A percentile compares a stretch with the other conserved stretches of the same genome.
These are phyloP conservation scores for Fusarium virguliforme DNA, from an alignment of 2,329 filamentous ascomycete species.

Conservation along the genomic window DNA sequence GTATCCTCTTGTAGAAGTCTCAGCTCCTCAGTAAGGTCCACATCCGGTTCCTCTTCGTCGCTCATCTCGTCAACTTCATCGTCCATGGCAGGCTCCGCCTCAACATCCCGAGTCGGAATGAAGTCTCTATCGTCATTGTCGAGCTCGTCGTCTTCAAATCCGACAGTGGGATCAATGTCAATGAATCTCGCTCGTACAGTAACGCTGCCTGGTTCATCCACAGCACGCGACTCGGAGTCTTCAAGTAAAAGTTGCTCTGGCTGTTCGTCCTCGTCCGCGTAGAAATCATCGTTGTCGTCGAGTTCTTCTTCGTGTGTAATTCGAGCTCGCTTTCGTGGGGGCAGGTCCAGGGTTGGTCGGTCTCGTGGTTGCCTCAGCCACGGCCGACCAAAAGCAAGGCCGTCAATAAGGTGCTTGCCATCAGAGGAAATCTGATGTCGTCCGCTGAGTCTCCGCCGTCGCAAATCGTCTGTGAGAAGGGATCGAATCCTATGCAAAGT, in stretches of 20 bases:
- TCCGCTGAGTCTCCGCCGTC: slow-evolving; percentile 80
- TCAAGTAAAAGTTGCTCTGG: slow-evolving; percentile 55
- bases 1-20: slow-evolving; percentile 47
- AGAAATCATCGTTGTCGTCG: slow-evolving; percentile 55
- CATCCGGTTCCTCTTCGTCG: slow-evolving; percentile 31
- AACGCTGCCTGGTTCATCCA: slow-evolving; percentile 41
- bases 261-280: slow-evolving; percentile 53
- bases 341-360: slow-evolving; percentile 79
- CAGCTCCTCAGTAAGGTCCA: slow-evolving; percentile 43
- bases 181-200: slow-evolving; percentile 42
- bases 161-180: slow-evolving; percentile 40
- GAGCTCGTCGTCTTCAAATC: slow-evolving; percentile 35
- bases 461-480: slow-evolving; percentile 81
- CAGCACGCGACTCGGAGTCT: slow-evolving; percentile 42
- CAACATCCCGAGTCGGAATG: slow-evolving; percentile 6
- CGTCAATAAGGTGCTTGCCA: slow-evolving; percentile 87
- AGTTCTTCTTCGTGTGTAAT: slow-evolving; percentile 63
- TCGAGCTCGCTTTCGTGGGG: slow-evolving; percentile 79
- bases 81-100: slow-evolving; percentile 25
- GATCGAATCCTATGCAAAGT: slow-evolving; percentile 77
- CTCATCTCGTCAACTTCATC: slow-evolving; percentile 36
- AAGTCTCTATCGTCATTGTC: slow-evolving; percentile 53
- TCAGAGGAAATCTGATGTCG: slow-evolving; percentile 85
- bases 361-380: slow-evolving; percentile 72
- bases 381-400: slow-evolving; percentile 85